Evolutionary conservation across 257 asterid genomes (phyloP).

Genomic region (Penstemon davidsonii): DNA sequence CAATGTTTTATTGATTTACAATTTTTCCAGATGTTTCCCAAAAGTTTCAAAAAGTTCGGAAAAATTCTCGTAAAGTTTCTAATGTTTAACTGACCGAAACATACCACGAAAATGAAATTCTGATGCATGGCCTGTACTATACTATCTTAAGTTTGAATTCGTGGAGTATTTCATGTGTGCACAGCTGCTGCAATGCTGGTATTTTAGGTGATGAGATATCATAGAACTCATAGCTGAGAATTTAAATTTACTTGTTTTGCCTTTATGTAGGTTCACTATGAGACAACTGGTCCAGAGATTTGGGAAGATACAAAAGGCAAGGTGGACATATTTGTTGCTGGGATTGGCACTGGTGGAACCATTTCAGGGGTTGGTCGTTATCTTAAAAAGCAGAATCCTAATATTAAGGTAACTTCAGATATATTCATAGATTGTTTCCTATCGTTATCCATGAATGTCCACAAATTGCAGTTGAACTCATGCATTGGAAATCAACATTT

Average conservation of each 20-base stretch:
- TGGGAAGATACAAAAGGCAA: constrained; percentile 98
- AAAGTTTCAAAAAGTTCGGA: no score
- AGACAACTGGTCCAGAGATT: constrained; percentile 99
- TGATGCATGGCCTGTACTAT: no score
- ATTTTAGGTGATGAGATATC: neutral
- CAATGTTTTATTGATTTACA: no score
- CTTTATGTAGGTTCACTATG: constrained; percentile 77
- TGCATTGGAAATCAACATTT: neutral
- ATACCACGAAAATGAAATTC: no score
- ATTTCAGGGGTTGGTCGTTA: constrained; percentile 86
- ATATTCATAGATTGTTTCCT: neutral
- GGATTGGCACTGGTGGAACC: constrained; percentile 99
- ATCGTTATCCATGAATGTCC: neutral
- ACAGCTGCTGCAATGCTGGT: neutral
- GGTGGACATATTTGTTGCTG: constrained; percentile 95
- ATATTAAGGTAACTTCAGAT: constrained; percentile 53
- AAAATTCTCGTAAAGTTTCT: no score
- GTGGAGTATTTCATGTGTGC: neutral
- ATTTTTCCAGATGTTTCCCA: no score
- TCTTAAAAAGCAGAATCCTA: constrained; percentile 76
- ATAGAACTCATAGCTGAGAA: constrained; percentile 11
- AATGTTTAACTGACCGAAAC: no score
- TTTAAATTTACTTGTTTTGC: constrained; percentile 1
- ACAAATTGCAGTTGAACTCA: constrained; percentile 6
- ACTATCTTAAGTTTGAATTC: constrained; percentile 17